Base-by-base conservation (phyloP, 805 yeast species). In the Yamadazyma laniorum region DNA sequence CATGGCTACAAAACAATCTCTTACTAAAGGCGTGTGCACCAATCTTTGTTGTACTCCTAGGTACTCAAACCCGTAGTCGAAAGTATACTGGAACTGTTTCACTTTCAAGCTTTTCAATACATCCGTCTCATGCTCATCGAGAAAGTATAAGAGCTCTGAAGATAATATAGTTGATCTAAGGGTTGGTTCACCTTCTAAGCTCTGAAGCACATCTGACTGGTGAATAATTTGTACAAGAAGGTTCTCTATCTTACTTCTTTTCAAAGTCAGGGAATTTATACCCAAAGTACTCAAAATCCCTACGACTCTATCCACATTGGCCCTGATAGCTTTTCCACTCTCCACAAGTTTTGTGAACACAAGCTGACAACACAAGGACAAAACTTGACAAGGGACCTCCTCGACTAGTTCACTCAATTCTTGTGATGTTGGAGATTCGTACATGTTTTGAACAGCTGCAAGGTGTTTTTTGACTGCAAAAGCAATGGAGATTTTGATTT, bases 41-140 rank as follows among this genome's bases (percentile, higher is more conserved):
- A 90, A 63, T 38, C 80, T 73, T 14, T 82, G 85, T 3, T 82
- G 80, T 1, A 78, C 67, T 0, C 96, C 97, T 6, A 81, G 67
- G 47, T 86, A 91, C 51, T 89, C 96, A 56, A 77, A 87, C 0
- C 95, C 95, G 52, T 91, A 91, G 1, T 18, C 36, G 37, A 82
- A 74, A 0, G 51, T 41, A 9, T 77, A 66, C 13, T 73, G 63
- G 3, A 80, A 75, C 35, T 80, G 86, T n/a, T 51, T 56, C 0
- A 89, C 70, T 1, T 32, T 46, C 4, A 86, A 52, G 7, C 63
- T 52, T 3, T 50, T 46, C 3, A 67, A 35, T 1, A 49, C 47
- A 31, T 72, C 72, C 1, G 34, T 23, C 1, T 31, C 26, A 1
- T 29, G 21, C 4, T 17, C 14, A 13, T 35, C 33, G 19, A 32